Evolutionary conservation across 2,329 filamentous ascomycete species (phyloP).

Genomic region (Calonectria naviculata): DNA sequence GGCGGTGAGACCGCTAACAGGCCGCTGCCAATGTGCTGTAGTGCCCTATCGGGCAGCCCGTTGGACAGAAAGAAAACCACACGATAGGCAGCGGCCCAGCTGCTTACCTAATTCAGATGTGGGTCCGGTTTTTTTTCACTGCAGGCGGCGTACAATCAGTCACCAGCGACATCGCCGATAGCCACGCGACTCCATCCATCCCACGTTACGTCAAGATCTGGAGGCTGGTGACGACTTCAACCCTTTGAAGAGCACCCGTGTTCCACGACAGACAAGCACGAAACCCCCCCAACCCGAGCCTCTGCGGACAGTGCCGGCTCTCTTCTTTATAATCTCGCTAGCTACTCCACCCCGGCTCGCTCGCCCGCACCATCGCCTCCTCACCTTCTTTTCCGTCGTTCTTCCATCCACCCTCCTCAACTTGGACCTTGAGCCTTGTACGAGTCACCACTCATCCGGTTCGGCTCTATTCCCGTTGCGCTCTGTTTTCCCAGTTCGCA

Average conservation of each 20-base stretch:
- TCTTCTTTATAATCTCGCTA: background rate
- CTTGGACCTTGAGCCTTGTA: slow-evolving; percentile 44
- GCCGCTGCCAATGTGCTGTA: slow-evolving; percentile 7
- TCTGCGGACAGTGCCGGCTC: background rate
- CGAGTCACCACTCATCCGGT: slow-evolving; percentile 55
- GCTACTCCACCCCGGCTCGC: background rate
- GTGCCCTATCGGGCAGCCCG: background rate
- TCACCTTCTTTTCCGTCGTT: slow-evolving; percentile 17
- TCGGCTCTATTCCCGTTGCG: slow-evolving; percentile 53
- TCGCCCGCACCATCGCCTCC: background rate
- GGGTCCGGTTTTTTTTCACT: slow-evolving; percentile 20
- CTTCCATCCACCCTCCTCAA: slow-evolving; percentile 25
- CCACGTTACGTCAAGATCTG: slow-evolving; percentile 24
- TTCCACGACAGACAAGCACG: background rate
- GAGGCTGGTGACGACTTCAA: slow-evolving; percentile 11
- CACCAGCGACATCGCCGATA: slow-evolving; percentile 13
- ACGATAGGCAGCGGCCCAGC: slow-evolving; percentile 32
- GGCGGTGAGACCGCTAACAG: slow-evolving; percentile 21
- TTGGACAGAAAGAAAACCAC: slow-evolving; percentile 27
- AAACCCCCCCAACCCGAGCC: background rate
- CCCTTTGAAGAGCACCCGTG: background rate
- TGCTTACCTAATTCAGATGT: slow-evolving; percentile 39
- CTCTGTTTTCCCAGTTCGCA: slow-evolving; percentile 40
- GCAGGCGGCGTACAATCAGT: slow-evolving; percentile 11
- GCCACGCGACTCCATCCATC: slow-evolving; percentile 11